Evolutionary conservation across 176 grass and related monocot genomes (phyloP).

Genomic region (Chrysopogon serrulatus): DNA sequence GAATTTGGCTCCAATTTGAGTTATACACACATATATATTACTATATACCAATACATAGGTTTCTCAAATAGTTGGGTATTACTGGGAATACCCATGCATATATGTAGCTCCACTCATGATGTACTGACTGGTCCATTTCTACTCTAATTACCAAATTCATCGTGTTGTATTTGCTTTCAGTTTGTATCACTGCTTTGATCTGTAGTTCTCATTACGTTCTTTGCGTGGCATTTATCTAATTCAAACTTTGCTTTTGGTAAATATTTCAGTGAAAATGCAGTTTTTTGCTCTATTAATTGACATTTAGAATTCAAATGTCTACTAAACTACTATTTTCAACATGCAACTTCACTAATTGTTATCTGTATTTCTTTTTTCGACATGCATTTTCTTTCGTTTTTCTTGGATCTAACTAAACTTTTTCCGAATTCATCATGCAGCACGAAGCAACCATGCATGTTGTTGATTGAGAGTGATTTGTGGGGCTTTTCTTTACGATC

Average conservation of each 20-base stretch:
- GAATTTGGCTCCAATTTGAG: neutral
- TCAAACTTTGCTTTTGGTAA: neutral
- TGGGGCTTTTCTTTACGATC: slow-evolving; percentile 46
- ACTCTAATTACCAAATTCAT: slow-evolving; percentile 10
- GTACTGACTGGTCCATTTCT: neutral
- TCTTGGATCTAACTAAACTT: neutral
- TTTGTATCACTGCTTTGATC: slow-evolving; percentile 6
- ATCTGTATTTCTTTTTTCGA: neutral
- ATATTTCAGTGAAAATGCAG: neutral
- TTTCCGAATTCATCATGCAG: slow-evolving; percentile 31
- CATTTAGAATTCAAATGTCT: neutral
- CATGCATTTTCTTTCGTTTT: neutral
- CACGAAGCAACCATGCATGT: slow-evolving; percentile 40
- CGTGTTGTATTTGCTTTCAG: neutral
- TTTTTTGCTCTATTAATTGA: neutral
- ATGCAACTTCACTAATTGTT: neutral
- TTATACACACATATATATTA: neutral
- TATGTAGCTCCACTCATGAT: neutral
- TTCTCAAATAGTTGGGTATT: neutral
- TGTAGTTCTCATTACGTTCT: neutral
- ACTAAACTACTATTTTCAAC: neutral
- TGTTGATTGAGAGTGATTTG: slow-evolving; percentile 84
- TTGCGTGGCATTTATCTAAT: slow-evolving; percentile 7
- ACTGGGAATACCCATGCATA: neutral
- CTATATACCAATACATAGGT: neutral